phyloP scores from a whole-genome alignment of 148 eudicot species.

The Cornus controversa region DNA sequence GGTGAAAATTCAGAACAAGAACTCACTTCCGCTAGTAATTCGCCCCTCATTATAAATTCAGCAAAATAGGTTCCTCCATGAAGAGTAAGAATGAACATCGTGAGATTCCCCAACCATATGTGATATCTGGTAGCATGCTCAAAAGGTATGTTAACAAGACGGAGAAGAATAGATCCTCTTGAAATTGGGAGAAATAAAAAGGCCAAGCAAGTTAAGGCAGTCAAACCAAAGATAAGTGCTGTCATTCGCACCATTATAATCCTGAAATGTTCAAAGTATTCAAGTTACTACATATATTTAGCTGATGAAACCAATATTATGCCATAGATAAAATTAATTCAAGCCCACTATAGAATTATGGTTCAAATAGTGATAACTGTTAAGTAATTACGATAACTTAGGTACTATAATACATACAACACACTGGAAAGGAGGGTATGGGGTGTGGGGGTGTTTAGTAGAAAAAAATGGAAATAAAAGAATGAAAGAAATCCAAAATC shows the following conservation, averaged over 20 bases:
- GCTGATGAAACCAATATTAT: neutral
- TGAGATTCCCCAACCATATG: constrained; percentile 76
- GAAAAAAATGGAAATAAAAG: too few species aligned
- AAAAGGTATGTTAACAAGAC: constrained; percentile 57
- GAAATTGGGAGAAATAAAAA: constrained; percentile 67
- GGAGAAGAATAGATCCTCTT: constrained; percentile 65
- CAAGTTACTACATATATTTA: neutral
- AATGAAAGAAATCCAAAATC: too few species aligned
- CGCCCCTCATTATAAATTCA: constrained; percentile 7
- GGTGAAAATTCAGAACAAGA: neutral
- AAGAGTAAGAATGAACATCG: constrained; percentile 56
- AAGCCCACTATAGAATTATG: neutral
- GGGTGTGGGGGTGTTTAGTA: neutral
- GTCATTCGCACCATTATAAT: constrained; percentile 35
- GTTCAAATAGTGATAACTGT: neutral
- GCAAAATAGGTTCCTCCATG: constrained; percentile 51
- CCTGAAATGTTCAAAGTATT: constrained; percentile 30
- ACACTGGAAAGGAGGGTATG: neutral
- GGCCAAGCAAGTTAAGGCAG: constrained; percentile 58
- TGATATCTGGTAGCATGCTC: constrained; percentile 73
- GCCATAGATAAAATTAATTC: neutral
- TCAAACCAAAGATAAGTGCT: constrained; percentile 46
- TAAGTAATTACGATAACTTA: too few species aligned
- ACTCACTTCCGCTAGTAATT: constrained; percentile 33
- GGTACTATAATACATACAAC: neutral